Evolutionary conservation across 2,329 filamentous ascomycete genomes (phyloP), one percentile per base, ranked within the genome.

Genomic region (Ramichloridium luteum): DNA sequence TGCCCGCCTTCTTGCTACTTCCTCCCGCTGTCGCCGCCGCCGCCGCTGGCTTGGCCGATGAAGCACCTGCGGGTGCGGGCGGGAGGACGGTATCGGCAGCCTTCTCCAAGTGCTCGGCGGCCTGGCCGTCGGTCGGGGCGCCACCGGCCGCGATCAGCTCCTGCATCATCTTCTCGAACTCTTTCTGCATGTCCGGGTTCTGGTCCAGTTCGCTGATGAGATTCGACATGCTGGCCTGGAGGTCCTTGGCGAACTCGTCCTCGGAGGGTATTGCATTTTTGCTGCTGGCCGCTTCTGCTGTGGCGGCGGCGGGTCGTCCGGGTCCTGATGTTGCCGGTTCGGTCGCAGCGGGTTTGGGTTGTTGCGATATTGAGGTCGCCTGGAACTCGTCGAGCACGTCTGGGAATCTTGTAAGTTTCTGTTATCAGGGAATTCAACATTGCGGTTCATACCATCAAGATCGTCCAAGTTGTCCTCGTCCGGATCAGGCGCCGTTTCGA

Each of bases 401-500:
- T 88, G 44, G 3, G 4, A 26, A 11, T 14, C n/a, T 27, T 32
- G 43, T 23, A 23, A 41, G 32, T 13, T 17, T 4, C 10, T 33
- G 30, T 12, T 10, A 16, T 6, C 15, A 14, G 13, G 5, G 15
- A 30, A 48, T 62, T 45, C 5, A 13, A 11, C 4, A 14, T 23
- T 8, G 25, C 6, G 27, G 36, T 15, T 18, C 13, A 12, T 58
- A 83, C 82, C 84, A 59, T 98, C 90, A 27, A 98, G 65, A 50
- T 96, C 90, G 50, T 94, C 82, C 13, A 90, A 63, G 46, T 90
- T 82, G 57, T 90, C 90, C 58, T 93, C 86, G 44, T 96, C 88
- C 5, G 86, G 88, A 49, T 94, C 88, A 13, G 85, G 78, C 4
- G 48, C 51, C 32, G 55, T 50, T 26, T 58, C 57, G 17, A 41